Base-by-base conservation (phyloP, 768 basidiomycete species). In the Lanmaoa pseudosensibilis region DNA sequence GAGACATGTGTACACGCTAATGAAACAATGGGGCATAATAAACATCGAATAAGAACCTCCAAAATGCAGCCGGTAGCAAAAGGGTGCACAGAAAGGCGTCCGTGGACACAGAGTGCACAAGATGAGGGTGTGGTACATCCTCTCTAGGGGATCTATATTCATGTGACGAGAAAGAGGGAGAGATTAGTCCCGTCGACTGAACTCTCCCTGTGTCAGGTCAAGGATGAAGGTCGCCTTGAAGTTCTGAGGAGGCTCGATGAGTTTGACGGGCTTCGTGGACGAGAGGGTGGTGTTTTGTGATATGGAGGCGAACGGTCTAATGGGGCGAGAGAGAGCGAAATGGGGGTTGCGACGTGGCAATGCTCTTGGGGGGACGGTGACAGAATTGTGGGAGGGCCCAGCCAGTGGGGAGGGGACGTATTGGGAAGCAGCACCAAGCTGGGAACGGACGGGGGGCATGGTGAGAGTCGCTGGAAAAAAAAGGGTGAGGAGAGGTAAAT, bases 141-240 rank as follows among this genome's bases (percentile, higher is more conserved):
- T 41, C 23, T 25, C 18, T 4, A 19, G n/a, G 21, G 36, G 25
- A 13, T 34, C 41, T 10, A 15, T 40, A 15, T 47, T 16, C 25
- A 6, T 10, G 18, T 32, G 23, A 44, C 34, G 40, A 38, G 32
- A 25, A 18, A 43, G 8, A 11, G 25, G 16, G n/a, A 37, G 1
- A 40, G 34, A 41, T 76, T 67, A 82, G 61, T 82, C 80, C 72
- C 85, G 86, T 65, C 89, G 78, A 71, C 88, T 82, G 69, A 94
- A 80, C 70, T 94, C 91, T 9, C 83, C 90, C 69, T 91, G 91
- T 0, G 91, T 92, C 55, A 94, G 79, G 72, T 92, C 81, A 50
- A 94, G 83, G 58, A 87, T 77, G 64, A 92, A 93, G 38, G 82
- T 83, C 46, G 78, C 77, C 69, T 82, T 80, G 72, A 83, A 83